Evolutionary conservation across 2,329 filamentous ascomycete species (phyloP), one percentile per base, ranked within the genome.

Genomic region (Sporothrix variecibatus): DNA sequence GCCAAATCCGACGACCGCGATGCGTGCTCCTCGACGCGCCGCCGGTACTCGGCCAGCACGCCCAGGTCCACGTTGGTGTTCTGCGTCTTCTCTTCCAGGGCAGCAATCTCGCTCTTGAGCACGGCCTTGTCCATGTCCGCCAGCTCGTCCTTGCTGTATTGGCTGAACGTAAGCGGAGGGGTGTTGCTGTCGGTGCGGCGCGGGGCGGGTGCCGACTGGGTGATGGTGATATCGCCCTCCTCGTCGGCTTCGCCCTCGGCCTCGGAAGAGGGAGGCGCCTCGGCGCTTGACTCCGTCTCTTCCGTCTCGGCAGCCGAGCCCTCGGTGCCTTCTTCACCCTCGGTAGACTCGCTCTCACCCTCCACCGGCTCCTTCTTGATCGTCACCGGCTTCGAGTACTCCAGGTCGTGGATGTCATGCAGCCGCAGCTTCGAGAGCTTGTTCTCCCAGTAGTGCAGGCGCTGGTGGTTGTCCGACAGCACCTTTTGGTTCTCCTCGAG

Each of bases 401-500:
- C 85, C 38, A 94, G 85, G 75, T 94, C 92, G 71, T 90, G 90
- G 74, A 97, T 87, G 77, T 95, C 94, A 78, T 98, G 94, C 51
- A 98, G 85, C 2, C 87, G 84, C 34, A 99, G 88, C 84, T 97
- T 98, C 71, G 88, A 87, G 9, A 97, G 86, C 84, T 98, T 98
- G 75, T 97, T 94, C 72, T 94, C 86, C 94, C 95, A 98, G 84
- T 97, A 94, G 51, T 87, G 88, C 56, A 93, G 87, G 75, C 93
- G 91, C 83, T 93, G 95, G 81, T 97, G 91, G 82, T 97, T 97
- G 80, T 98, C 95, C 0, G 85, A 83, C 17, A 98, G 87, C 11
- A 92, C 89, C 84, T 99, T 99, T 77, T 97, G 93, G 81, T 95
- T 96, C 80, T 98, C 95, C 80, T 98, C 96, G 1, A 99, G 91